Base-by-base conservation (phyloP, 257 asterid species). In the Fraxinus quadrangulata region DNA sequence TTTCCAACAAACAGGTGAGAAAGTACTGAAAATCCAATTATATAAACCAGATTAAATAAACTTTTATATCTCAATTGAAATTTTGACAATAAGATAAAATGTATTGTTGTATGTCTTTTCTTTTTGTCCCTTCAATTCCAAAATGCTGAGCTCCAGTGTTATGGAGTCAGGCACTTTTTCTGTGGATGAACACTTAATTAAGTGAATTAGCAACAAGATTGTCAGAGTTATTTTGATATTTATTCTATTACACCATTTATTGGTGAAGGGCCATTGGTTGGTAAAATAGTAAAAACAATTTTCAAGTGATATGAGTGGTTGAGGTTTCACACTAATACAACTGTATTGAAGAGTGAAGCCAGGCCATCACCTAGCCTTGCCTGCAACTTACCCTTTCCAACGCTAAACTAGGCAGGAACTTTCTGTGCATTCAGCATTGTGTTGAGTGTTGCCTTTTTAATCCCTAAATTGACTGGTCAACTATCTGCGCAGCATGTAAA, bases 1-100 rank as follows among this genome's bases (percentile, higher is more conserved):
- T 11, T 19, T 56, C 24, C 11, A 19, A 21, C 28, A 56, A 56
- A 19, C 28, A 6, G 66, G 66, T 42, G 51, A 8, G 31, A 40
- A 69, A 75, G 45, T 21, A 5, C 7, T 42, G 56, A 45, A 40
- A 19, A 10, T 12, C 30, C 24, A 69, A n/a, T 70, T 8, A 36
- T 37, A 39, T 76, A 59, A 5, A 59, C 17, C 39, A 24, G 54
- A 72, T 21, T 26, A n/a, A 16, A 42, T 42, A 11, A 17, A 11
- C 23, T 6, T 12, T 30, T 65, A 67, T 59, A 23, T 31, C 45
- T 67, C 42, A 72, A 72, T 40, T 30, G 71, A 51, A 16, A 56
- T 26, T 12, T 72, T 63, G 26, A 45, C 33, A 67, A 59, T 79
- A 31, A 39, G 76, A 61, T 51, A 79, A 68, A 30, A n/a, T 33